Evolutionary conservation across 1,284 basidiomycete species (phyloP).

Genomic region (Cutaneotrichosporon cavernicola): DNA sequence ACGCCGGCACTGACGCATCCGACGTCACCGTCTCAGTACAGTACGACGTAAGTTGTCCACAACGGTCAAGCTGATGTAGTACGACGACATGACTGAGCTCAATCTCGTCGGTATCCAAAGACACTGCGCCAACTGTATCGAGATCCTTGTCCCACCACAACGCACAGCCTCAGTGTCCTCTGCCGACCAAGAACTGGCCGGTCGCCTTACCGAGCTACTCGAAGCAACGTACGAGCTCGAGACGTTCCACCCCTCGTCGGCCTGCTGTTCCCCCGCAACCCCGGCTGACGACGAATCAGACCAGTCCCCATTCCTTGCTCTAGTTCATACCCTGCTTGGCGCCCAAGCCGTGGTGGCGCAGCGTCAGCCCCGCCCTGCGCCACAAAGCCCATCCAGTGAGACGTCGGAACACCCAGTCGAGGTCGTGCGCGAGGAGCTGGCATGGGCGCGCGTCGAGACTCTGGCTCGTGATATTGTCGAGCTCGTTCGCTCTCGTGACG

Average conservation of each 20-base stretch:
- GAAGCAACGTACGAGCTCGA: conserved; percentile 47
- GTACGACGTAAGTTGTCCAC: conserved; percentile 5
- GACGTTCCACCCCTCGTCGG: conserved; percentile 28
- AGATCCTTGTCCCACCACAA: conserved; percentile 26
- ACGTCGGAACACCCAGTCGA: neutral
- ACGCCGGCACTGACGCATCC: neutral
- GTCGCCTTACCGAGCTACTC: conserved; percentile 38
- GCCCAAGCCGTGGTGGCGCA: conserved; percentile 14
- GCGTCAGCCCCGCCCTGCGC: conserved; percentile 1
- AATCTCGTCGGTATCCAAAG: conserved; percentile 35
- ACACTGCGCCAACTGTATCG: conserved; percentile 33
- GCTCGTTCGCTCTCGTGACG: conserved; percentile 25
- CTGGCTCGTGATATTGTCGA: conserved; percentile 30
- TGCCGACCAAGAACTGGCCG: conserved; percentile 30
- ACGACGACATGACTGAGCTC: conserved; percentile 27
- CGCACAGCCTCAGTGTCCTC: neutral
- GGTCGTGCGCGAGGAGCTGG: conserved; percentile 30
- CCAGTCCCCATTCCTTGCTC: conserved; percentile 14
- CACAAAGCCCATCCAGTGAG: neutral
- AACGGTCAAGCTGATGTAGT: conserved; percentile 6
- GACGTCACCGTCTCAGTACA: neutral
- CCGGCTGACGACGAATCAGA: conserved; percentile 14
- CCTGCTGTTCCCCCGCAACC: conserved; percentile 20
- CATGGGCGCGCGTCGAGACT: conserved; percentile 38
- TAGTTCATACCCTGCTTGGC: conserved; percentile 14